Conservation (phyloP, 306 rosid species). For the Prosopis cineraria region DNA sequence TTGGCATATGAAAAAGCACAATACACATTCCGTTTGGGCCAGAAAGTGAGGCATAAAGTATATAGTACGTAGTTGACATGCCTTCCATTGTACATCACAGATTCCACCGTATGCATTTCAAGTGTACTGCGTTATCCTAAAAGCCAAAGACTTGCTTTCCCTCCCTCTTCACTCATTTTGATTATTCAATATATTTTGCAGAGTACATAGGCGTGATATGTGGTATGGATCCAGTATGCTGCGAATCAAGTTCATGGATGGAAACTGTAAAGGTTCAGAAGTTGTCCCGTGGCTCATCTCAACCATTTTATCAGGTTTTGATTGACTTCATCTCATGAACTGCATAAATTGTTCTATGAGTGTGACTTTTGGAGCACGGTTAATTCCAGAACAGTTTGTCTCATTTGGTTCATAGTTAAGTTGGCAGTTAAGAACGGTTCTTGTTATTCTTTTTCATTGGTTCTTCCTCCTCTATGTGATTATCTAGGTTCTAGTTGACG, state of each 20-base stretch:
- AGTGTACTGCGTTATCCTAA: slow-evolving; percentile 4
- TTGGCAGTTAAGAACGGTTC: slow-evolving; percentile 24
- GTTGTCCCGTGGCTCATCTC: slow-evolving; percentile 69
- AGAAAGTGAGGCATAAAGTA: slow-evolving; percentile 76
- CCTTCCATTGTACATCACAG: slow-evolving; percentile 21
- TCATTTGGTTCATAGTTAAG: neutral
- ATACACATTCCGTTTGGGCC: slow-evolving; percentile 83
- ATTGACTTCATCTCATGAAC: slow-evolving; percentile 9
- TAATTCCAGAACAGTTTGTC: slow-evolving; percentile 2
- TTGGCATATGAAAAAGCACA: slow-evolving; percentile 78
- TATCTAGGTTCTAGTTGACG: slow-evolving; percentile 82
- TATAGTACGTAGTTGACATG: slow-evolving; percentile 51
- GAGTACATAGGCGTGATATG: slow-evolving; percentile 81
- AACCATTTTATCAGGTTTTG: slow-evolving; percentile 90
- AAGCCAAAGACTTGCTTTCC: slow-evolving; percentile 5
- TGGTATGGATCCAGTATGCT: slow-evolving; percentile 97
- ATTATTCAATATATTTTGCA: slow-evolving; percentile 43
- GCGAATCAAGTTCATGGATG: slow-evolving; percentile 95
- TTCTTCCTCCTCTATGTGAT: slow-evolving; percentile 11
- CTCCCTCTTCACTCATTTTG: slow-evolving; percentile 12
- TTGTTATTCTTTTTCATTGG: slow-evolving; percentile 24
- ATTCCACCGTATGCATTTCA: slow-evolving; percentile 24
- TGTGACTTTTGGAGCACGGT: slow-evolving; percentile 2
- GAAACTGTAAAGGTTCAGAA: slow-evolving; percentile 82
- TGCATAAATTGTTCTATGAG: neutral